Base-by-base conservation (phyloP, 2,329 filamentous ascomycete genomes). In the Curvularia eragrostidis region DNA sequence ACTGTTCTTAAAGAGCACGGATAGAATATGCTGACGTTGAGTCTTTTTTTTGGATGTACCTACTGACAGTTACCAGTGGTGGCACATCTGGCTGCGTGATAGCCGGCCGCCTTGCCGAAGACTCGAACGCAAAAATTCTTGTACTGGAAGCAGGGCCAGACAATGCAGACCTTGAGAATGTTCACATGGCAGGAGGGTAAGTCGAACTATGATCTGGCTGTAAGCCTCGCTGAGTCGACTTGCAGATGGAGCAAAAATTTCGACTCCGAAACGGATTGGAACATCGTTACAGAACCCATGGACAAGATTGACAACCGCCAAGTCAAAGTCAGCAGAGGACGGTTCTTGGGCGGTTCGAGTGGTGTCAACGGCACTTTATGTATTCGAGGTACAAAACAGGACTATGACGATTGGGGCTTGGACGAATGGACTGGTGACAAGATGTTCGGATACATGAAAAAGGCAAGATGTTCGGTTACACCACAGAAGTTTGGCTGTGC, bases 391-490 rank as follows among this genome's bases (percentile, higher is more conserved):
- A 76, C 75, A 9, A 81, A 79, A 65, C 81, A 83, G 43, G 77
- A 78, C 56, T 80, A 81, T 19, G 83, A 87, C 69, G 83, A 87
- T 56, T 86, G 85, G 85, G 79, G 72, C 2, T 61, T 84, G 53
- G 80, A 77, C 34, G 84, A 82, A 2, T 85, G 85, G 84, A 82
- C 78, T 53, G 84, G 85, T 3, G 81, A 84, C 3, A 83, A 87
- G 21, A 81, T 87, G 61, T 87, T 84, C 58, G 74, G 71, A 12
- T 85, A 82, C 52, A 87, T 87, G 80, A 78, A 74, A 48, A 86
- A 85, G 69, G 83, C 67, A 46, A 0, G 51, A 24, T 3, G 2
- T 42, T 1, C 5, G 18, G 4, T 12, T n/a, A 5, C 6, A 2
- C 5, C 2, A 21, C 13, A 0, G 7, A 10, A 1, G 13, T 1